Conservation (phyloP, 768 basidiomycete species). For the Suillus discolor region DNA sequence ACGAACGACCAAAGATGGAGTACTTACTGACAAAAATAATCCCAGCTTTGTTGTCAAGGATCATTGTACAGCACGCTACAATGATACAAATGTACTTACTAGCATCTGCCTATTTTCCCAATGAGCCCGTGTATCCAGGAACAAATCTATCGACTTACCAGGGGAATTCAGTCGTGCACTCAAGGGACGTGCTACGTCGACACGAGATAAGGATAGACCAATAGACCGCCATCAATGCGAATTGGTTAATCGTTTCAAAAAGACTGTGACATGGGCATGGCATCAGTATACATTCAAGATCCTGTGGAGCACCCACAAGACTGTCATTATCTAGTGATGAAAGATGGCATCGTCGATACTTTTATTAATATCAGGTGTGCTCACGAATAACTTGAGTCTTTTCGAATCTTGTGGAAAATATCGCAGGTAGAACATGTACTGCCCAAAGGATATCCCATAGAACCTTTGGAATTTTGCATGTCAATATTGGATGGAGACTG, state of each 20-base stretch:
- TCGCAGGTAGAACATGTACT: constrained; percentile 20
- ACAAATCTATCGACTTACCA: neutral
- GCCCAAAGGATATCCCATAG: constrained; percentile 21
- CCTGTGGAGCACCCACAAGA: neutral
- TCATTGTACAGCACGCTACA: neutral
- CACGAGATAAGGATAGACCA: constrained; percentile 3
- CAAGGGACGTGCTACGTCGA: neutral
- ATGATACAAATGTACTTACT: neutral
- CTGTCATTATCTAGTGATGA: neutral
- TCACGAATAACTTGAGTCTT: constrained; percentile 18
- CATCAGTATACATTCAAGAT: neutral
- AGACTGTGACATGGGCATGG: neutral
- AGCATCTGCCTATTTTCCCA: neutral
- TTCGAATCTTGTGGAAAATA: constrained; percentile 20
- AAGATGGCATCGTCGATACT: neutral
- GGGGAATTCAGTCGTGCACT: neutral
- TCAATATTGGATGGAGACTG: neutral
- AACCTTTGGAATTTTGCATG: constrained; percentile 11
- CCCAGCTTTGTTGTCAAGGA: neutral
- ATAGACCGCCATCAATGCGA: neutral
- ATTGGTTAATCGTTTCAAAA: neutral
- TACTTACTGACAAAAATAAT: neutral
- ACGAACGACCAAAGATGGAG: neutral
- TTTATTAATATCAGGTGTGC: neutral
- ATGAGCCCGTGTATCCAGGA: neutral